phyloP scores from a whole-genome alignment of 106 monocot species.

The Amphibolis antarctica region DNA sequence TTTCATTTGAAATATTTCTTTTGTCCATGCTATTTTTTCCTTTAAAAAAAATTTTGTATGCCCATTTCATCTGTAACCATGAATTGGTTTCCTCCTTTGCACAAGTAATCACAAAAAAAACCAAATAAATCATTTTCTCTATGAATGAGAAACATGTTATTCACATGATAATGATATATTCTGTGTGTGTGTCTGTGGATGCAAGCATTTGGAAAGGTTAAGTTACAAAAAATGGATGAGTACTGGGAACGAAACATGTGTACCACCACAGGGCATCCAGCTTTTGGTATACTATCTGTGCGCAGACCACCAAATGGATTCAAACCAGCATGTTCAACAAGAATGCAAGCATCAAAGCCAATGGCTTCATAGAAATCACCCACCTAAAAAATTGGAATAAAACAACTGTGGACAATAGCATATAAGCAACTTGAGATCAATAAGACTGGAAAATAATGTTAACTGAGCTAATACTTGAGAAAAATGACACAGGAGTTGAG shows the following conservation, averaged over 20 bases:
- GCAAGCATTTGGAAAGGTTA: background rate
- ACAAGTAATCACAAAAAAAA: too few species aligned
- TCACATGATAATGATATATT: too few species aligned
- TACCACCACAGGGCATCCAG: constrained; percentile 95
- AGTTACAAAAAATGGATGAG: background rate
- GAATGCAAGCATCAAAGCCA: constrained; percentile 98
- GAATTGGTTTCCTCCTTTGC: too few species aligned
- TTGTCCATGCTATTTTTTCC: too few species aligned
- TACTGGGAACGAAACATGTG: background rate
- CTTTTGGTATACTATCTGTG: constrained; percentile 88
- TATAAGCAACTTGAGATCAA: too few species aligned
- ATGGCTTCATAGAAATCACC: constrained; percentile 98
- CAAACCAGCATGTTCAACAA: constrained; percentile 97
- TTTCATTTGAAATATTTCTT: too few species aligned
- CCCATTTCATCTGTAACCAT: too few species aligned
- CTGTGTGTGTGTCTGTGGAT: too few species aligned
- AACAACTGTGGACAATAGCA: background rate
- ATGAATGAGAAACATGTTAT: too few species aligned
- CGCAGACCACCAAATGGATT: constrained; percentile 95
- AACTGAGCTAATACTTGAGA: background rate
- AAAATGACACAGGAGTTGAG: background rate
- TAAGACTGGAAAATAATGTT: too few species aligned
- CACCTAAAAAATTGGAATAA: constrained; percentile 39
- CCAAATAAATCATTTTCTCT: too few species aligned
- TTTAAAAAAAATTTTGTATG: too few species aligned